Conservation (phyloP, 2,329 filamentous ascomycete genomes). For the Mycosphaerelloides madeirae region DNA sequence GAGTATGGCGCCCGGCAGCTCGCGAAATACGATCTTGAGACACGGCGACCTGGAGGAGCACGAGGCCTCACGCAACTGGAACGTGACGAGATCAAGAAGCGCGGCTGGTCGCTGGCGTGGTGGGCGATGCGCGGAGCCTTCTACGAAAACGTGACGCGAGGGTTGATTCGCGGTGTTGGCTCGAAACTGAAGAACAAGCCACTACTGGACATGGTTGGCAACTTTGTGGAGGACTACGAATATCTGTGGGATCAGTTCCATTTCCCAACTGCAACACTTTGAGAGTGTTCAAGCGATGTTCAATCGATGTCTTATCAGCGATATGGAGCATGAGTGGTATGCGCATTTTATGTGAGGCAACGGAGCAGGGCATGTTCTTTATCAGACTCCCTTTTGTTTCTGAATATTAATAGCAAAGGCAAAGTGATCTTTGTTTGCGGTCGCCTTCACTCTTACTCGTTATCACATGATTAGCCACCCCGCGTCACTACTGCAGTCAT, state of each 20-base stretch:
- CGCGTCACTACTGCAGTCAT: too few relatives aligned
- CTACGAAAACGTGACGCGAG: conserved; percentile 81
- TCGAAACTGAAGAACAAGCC: conserved; percentile 66
- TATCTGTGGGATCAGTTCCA: conserved; percentile 98
- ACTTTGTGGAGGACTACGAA: conserved; percentile 91
- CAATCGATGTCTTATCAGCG: conserved; percentile 6
- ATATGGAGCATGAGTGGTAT: neutral
- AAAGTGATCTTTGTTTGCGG: too few relatives aligned
- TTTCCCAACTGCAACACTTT: conserved; percentile 65
- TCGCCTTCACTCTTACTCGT: too few relatives aligned
- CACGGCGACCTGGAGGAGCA: conserved; percentile 63
- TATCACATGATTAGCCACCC: too few relatives aligned
- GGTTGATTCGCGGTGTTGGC: conserved; percentile 64
- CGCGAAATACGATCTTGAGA: conserved; percentile 60
- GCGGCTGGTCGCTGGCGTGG: conserved; percentile 89
- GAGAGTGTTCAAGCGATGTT: conserved; percentile 12
- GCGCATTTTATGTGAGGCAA: too few relatives aligned
- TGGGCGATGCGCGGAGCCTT: conserved; percentile 96
- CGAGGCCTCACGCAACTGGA: conserved; percentile 78
- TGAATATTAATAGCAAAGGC: too few relatives aligned
- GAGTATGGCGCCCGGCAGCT: conserved; percentile 89
- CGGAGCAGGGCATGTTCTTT: too few relatives aligned
- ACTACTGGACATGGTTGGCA: conserved; percentile 74
- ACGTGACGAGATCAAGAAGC: conserved; percentile 79
- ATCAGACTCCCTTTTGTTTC: too few relatives aligned